Conservation (phyloP, 208 protist species). For the Kentomonas sorsogonicus region DNA sequence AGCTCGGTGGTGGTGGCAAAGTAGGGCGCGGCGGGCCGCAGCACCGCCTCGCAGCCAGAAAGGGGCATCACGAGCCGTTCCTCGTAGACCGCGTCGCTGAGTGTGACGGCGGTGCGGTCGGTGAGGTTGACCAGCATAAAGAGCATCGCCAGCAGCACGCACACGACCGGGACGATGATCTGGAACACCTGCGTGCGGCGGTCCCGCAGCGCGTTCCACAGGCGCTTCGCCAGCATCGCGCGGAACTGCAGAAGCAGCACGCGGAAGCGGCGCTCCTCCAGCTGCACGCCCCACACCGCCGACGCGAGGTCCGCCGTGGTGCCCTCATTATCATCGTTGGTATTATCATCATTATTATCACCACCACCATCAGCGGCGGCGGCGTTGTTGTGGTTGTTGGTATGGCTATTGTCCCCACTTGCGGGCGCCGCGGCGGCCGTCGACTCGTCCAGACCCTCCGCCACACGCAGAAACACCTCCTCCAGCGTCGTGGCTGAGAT, state of each 20-base stretch:
- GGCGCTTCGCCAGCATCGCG: slow-evolving; percentile 42
- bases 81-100: slow-evolving; percentile 28
- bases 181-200: slow-evolving; percentile 48
- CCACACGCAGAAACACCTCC: slow-evolving; percentile 65
- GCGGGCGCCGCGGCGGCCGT: too few species aligned
- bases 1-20: too few species aligned
- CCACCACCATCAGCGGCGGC: slow-evolving; percentile 1
- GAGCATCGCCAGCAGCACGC: slow-evolving; percentile 49
- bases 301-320: slow-evolving; percentile 13
- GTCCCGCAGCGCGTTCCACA: slow-evolving; percentile 37
- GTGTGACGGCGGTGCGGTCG: slow-evolving; percentile 9
- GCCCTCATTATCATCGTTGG: too few species aligned
- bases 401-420: too few species aligned
- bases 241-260: slow-evolving; percentile 33
- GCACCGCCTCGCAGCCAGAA: slow-evolving; percentile 18
- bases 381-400: not conserved
- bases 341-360: too few species aligned
- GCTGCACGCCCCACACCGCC: slow-evolving; percentile 32
- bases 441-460: too few species aligned
- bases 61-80: slow-evolving; percentile 23
- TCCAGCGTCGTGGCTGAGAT: slow-evolving; percentile 70
- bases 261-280: slow-evolving; percentile 10
- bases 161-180: slow-evolving; percentile 48
- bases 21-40: slow-evolving; percentile 19
- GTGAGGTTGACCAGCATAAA: slow-evolving; percentile 33